A percentile compares a stretch with the other conserved stretches of the same genome.
Evolutionary conservation across 2,329 filamentous ascomycete species (phyloP).

Genomic region (Fusarium goolgardi): DNA sequence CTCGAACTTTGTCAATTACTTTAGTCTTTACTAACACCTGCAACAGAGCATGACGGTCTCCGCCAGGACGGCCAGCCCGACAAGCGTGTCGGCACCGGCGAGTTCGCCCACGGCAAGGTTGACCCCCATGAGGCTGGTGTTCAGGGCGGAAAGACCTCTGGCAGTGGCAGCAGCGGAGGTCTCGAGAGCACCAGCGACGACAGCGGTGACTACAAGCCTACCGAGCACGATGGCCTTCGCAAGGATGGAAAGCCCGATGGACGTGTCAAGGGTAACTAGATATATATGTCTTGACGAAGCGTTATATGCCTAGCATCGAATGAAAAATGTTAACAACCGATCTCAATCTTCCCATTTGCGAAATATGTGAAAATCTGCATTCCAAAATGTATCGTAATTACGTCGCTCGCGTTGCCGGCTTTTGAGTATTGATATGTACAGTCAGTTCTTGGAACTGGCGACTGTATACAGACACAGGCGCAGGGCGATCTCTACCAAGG

Average conservation of each 20-base stretch:
- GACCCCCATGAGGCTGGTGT: conserved; percentile 37
- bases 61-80: conserved; percentile 42
- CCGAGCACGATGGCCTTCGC: conserved; percentile 29
- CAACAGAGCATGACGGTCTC: conserved; percentile 40
- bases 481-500: no score
- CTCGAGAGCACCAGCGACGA: conserved; percentile 12
- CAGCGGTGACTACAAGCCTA: conserved; percentile 30
- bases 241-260: conserved; percentile 31
- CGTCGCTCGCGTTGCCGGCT: background rate
- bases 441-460: no score
- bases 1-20: rapidly evolving
- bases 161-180: conserved; percentile 1
- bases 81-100: conserved; percentile 39
- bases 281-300: background rate
- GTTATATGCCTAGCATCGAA: background rate
- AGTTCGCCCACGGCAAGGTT: conserved; percentile 43
- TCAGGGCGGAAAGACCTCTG: conserved; percentile 36
- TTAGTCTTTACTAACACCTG: background rate
- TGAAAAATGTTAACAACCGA: background rate
- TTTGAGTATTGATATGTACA: no score
- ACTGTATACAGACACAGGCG: no score
- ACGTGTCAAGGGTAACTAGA: conserved; percentile 30
- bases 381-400: background rate
- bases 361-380: background rate
- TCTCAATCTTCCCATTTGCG: background rate